Conservation (phyloP, 78 protist genomes). For the Neovahlkampfia damariscottae region DNA sequence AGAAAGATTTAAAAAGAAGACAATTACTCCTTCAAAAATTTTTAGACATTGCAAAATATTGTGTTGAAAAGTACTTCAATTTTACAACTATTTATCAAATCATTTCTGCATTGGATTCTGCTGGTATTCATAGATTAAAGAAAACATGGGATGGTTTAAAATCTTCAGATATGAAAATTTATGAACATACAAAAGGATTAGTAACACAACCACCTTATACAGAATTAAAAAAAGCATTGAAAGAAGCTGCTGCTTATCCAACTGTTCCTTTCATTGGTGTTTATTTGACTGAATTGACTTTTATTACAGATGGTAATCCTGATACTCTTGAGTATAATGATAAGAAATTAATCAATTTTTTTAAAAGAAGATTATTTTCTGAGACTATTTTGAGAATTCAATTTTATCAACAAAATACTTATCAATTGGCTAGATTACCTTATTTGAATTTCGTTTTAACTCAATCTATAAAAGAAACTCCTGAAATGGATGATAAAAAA, state of each 20-base stretch:
- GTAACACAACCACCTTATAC: too few relatives aligned
- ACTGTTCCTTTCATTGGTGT: constrained; percentile 8
- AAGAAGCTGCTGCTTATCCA: background rate
- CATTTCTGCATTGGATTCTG: background rate
- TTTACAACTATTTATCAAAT: background rate
- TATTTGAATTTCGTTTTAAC: too few relatives aligned
- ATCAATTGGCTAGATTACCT: too few relatives aligned
- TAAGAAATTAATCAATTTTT: background rate
- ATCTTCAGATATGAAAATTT: background rate
- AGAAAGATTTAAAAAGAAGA: background rate
- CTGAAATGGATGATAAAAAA: too few relatives aligned
- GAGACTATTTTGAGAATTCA: background rate
- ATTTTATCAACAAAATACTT: background rate
- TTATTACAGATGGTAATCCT: constrained; percentile 17
- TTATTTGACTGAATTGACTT: constrained; percentile 3
- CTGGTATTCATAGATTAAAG: background rate
- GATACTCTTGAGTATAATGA: background rate
- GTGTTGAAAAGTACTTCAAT: background rate
- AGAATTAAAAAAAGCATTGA: background rate
- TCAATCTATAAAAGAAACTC: too few relatives aligned
- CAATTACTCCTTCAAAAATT: background rate
- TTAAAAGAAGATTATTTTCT: background rate
- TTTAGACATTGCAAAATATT: background rate
- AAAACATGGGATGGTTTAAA: background rate
- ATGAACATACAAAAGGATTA: background rate